Base-by-base conservation (phyloP, 2,329 filamentous ascomycete genomes). In the Rhynchosporium agropyri region DNA sequence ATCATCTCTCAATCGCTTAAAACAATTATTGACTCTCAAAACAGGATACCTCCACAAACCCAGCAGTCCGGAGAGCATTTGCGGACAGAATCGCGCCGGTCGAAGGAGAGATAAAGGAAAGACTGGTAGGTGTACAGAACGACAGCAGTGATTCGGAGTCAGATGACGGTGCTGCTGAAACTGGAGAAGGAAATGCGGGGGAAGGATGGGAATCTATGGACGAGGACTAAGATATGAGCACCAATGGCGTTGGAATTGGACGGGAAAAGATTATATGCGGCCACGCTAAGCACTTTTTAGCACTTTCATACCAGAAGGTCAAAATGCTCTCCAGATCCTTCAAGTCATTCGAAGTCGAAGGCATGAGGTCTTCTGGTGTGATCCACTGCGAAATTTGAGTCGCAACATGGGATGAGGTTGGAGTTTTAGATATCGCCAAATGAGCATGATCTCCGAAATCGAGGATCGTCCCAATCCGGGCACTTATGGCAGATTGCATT, bases 11-110 rank as follows among this genome's bases (percentile, higher is more conserved):
- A 9, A 46, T 31, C 29, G 10, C 10, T 40, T 8, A 13, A 43
- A 55, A n/a, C 28, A 54, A 10, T 51, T 46, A 54, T 64, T 70
- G 57, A 69, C 53, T 49, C 26, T 46, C 54, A 57, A 29, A 33
- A 12, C 48, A 73, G 71, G 72, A 74, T 62, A 73, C 72, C 36
- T 89, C 91, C 76, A 99, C 95, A 62, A 99, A 99, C 75, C 86
- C 85, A 13, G 89, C 90, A 31, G 92, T 99, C 38, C 86, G 95
- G 63, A 84, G 89, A 67, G 88, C 89, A 1, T 99, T 99, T 79
- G 92, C 90, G 42, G 85, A 80, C 72, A 88, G 86, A 63, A 82
- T 94, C 62, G 83, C 85, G 42, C 78, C 81, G 65, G 78, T 81
- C 6, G 85, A 85, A 55, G 86, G 81, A 15, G 84, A 86, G 53